These are phyloP conservation scores for Thalassiosira hispida DNA, from an alignment of 352 stramenopile genomes.

Conservation along the genomic window DNA sequence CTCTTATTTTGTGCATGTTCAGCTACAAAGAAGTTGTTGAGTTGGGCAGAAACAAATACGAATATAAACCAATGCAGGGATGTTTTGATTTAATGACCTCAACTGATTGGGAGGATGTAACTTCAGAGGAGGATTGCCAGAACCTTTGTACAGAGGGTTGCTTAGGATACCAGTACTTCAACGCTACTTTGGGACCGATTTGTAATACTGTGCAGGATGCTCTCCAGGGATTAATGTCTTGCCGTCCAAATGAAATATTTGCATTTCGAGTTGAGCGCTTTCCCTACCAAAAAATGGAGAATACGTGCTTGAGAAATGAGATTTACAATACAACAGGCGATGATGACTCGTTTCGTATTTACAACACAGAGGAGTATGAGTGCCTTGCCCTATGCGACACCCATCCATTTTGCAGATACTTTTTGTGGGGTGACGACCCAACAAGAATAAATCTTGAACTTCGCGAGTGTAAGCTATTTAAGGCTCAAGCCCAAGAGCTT, in stretches of 20 bases:
- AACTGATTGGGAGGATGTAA: background rate
- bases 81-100: conserved; percentile 5
- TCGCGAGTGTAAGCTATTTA: conserved; percentile 33
- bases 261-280: conserved; percentile 24
- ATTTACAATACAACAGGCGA: conserved; percentile 23
- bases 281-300: conserved; percentile 25
- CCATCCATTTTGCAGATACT: conserved; percentile 35
- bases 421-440: conserved; percentile 10
- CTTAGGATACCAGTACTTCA: conserved; percentile 31
- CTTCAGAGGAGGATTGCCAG: conserved; percentile 18
- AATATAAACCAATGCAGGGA: conserved; percentile 22
- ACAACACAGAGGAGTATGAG: conserved; percentile 29
- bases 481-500: conserved; percentile 19
- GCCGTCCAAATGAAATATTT: conserved; percentile 8
- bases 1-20: too few relatives aligned
- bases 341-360: conserved; percentile 10
- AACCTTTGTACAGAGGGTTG: background rate
- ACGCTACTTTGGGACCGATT: too few relatives aligned
- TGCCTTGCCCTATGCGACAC: conserved; percentile 27
- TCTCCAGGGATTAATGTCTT: too few relatives aligned
- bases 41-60: conserved; percentile 12
- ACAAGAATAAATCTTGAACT: background rate
- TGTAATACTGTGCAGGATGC: too few relatives aligned
- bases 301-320: conserved; percentile 19
- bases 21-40: conserved; percentile 36